Evolutionary conservation across 164 flowering plant species (phyloP).

Genomic region (Stephania japonica): DNA sequence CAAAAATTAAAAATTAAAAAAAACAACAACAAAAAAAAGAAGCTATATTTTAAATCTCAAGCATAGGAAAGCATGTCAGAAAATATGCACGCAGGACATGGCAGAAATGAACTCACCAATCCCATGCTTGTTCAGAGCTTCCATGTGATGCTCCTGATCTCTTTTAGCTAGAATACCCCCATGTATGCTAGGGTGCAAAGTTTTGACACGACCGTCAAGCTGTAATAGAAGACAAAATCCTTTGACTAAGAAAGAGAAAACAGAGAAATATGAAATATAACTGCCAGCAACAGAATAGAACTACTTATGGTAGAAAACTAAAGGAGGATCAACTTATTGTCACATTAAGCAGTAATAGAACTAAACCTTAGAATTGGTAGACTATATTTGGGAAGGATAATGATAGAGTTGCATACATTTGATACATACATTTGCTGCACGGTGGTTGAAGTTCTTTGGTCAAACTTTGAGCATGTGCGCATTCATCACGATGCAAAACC

Average conservation of each 20-base stretch:
- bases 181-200: slow-evolving; percentile 87
- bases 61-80: neutral
- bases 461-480: no score
- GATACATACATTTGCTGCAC: no score
- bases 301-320: neutral
- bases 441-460: no score
- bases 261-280: neutral
- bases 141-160: slow-evolving; percentile 80
- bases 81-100: neutral
- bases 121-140: slow-evolving; percentile 78
- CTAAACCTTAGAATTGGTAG: neutral
- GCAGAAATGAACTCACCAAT: slow-evolving; percentile 50
- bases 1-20: no score
- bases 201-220: slow-evolving; percentile 99
- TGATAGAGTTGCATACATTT: no score
- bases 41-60: neutral
- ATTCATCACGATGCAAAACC: no score
- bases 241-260: neutral
- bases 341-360: neutral
- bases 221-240: slow-evolving; percentile 22
- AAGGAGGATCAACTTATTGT: neutral
- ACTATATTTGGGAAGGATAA: neutral
- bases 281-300: neutral
- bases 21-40: neutral
- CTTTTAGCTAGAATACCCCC: slow-evolving; percentile 99